phyloP scores from a whole-genome alignment of 768 basidiomycete genomes.

The Sarcomyxa edulis region DNA sequence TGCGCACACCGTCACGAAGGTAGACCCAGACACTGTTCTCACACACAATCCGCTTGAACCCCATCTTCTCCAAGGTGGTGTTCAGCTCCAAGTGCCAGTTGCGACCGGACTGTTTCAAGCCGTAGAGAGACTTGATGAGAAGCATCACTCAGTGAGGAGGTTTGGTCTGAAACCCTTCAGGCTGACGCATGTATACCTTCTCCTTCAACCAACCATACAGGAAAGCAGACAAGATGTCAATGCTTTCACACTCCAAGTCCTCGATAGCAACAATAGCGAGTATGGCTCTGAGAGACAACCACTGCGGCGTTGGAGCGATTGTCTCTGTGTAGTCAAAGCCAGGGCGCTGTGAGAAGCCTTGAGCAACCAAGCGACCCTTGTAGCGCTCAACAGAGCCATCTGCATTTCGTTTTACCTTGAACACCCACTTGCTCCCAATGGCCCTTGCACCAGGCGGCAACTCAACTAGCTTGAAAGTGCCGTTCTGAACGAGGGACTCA shows the following conservation, averaged over 20 bases:
- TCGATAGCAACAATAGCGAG: slow-evolving; percentile 23
- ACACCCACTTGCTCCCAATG: slow-evolving; percentile 34
- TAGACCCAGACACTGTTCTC: slow-evolving; percentile 25
- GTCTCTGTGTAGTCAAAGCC: slow-evolving; percentile 35
- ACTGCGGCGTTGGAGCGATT: slow-evolving; percentile 19
- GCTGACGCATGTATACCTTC: slow-evolving; percentile 28
- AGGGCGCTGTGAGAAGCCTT: slow-evolving; percentile 30
- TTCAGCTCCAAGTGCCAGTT: slow-evolving; percentile 30
- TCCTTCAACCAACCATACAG: slow-evolving; percentile 23
- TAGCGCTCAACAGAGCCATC: slow-evolving; percentile 31
- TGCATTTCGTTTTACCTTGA: slow-evolving; percentile 32
- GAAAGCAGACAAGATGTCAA: slow-evolving; percentile 28
- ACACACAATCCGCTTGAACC: slow-evolving; percentile 15
- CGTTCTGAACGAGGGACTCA: slow-evolving; percentile 15
- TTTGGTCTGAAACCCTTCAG: slow-evolving; percentile 17
- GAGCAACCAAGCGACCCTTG: slow-evolving; percentile 37
- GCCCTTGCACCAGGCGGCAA: slow-evolving; percentile 24
- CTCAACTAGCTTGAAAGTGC: slow-evolving; percentile 29
- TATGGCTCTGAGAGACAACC: slow-evolving; percentile 18
- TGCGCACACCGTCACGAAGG: slow-evolving; percentile 11
- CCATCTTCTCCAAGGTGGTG: slow-evolving; percentile 12
- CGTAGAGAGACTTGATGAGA: slow-evolving; percentile 31
- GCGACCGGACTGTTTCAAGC: slow-evolving; percentile 34
- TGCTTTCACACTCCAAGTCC: slow-evolving; percentile 22
- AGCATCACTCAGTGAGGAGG: slow-evolving; percentile 11